phyloP scores from a whole-genome alignment of 768 basidiomycete genomes.

The Udeniomyces megalosporus region DNA sequence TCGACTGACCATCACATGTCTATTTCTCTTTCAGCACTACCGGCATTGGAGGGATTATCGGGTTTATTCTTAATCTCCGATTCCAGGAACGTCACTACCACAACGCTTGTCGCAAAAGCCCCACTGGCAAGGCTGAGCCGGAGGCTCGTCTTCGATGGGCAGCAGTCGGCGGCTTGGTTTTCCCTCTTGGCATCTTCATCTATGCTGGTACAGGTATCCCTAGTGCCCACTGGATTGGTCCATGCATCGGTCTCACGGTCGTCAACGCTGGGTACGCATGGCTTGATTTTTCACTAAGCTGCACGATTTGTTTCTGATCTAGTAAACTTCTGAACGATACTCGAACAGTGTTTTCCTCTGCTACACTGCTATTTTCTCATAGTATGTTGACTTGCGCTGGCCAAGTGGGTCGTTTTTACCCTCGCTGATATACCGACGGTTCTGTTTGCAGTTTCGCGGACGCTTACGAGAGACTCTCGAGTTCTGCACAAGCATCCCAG shows the following conservation, averaged over 20 bases:
- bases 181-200: background rate
- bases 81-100: slow-evolving; percentile 24
- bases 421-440: no score
- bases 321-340: no score
- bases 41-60: slow-evolving; percentile 22
- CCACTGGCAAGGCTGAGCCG: slow-evolving; percentile 22
- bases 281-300: no score
- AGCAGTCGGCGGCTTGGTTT: background rate
- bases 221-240: slow-evolving; percentile 19
- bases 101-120: slow-evolving; percentile 17
- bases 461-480: slow-evolving; percentile 26
- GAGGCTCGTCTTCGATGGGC: slow-evolving; percentile 26
- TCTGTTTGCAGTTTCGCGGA: slow-evolving; percentile 18
- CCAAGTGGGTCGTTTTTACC: no score
- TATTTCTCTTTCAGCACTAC: slow-evolving; percentile 16
- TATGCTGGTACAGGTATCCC: slow-evolving; percentile 20
- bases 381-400: no score
- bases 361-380: background rate
- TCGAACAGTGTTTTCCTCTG: no score
- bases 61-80: slow-evolving; percentile 20
- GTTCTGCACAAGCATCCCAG: slow-evolving; percentile 23
- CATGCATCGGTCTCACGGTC: slow-evolving; percentile 20
- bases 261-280: slow-evolving; percentile 20
- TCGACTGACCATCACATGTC: background rate
- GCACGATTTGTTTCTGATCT: no score